Base-by-base conservation (phyloP, 2,329 filamentous ascomycete genomes). In the Eutypa lata region DNA sequence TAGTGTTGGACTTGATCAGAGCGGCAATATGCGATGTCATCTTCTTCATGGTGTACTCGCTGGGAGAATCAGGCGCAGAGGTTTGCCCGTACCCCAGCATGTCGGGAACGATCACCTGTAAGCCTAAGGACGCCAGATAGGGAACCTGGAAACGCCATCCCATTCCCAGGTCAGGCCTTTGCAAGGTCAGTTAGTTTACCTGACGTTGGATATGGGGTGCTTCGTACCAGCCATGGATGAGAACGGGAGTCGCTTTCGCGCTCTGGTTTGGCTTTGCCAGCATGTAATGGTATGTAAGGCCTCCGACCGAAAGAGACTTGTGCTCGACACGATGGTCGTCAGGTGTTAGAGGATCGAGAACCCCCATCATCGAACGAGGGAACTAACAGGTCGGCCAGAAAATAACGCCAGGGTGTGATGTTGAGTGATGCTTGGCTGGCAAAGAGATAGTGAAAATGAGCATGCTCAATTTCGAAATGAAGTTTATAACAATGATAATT, bases 111-210 rank as follows among this genome's bases (percentile, higher is more conserved):
- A 90, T 80, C n/a, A 89, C 84, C 38, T 84, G 76, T 49, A 87
- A 77, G 1, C 84, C 85, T 53, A 86, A 72, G 2, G 79, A 73
- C 2, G 82, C 66, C 5, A 90, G 73, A 49, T 80, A 65, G 0
- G 87, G 87, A 55, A 90, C 86, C 64, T 90, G 87, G 64, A 87
- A 84, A 28, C 85, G 78, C 87, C 87, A 90, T 58, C 82, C 86
- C 57, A 84, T 77, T 1, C 81, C 79, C 7, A 87, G 64, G 64
- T 88, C 85, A 1, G 86, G 86, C 31, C 31, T 35, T n/a, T n/a
- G n/a, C 7, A 35, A 35, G 31, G 14, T 14, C 7, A 35, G 14
- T 35, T 35, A 35, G 31, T 35, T 35, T 7, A 14, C 8, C n/a
- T n/a, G n/a, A n/a, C n/a, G n/a, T n/a, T n/a, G n/a, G n/a, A n/a